A percentile compares a stretch with the other conserved stretches of the same genome.
These are phyloP conservation scores for Plicaturopsis crispa DNA, from an alignment of 768 basidiomycete genomes.

Conservation along the genomic window DNA sequence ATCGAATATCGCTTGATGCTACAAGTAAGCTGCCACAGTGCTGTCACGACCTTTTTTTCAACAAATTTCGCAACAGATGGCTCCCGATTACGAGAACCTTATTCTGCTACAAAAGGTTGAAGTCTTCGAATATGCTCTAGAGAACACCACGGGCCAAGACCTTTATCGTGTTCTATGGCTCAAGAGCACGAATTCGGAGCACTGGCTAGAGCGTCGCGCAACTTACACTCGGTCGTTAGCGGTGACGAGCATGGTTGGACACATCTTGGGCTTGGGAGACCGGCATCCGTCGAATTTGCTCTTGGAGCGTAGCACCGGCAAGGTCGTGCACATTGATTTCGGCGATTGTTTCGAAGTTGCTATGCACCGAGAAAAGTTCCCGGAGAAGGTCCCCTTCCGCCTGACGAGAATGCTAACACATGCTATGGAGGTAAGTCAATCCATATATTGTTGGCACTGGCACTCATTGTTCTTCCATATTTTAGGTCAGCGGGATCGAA, in stretches of 20 bases:
- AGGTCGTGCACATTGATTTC: conserved; percentile 95
- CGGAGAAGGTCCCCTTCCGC: conserved; percentile 97
- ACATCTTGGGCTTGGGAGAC: conserved; percentile 96
- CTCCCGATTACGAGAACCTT: conserved; percentile 94
- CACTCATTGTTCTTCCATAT: conserved; percentile 7
- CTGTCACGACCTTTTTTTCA: conserved; percentile 1
- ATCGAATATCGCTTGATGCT: conserved; percentile 99
- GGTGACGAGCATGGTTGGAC: conserved; percentile 97
- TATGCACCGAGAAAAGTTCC: conserved; percentile 98
- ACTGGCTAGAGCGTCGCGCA: conserved; percentile 94
- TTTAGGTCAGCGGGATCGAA: conserved; percentile 92
- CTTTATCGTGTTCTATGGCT: conserved; percentile 95
- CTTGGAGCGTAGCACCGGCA: conserved; percentile 84
- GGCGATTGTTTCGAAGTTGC: conserved; percentile 99
- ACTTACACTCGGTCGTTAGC: conserved; percentile 95
- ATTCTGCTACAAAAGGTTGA: conserved; percentile 96
- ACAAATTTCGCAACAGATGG: conserved; percentile 76
- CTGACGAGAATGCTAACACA: conserved; percentile 97
- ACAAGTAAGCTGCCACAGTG: conserved; percentile 46
- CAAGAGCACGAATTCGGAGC: conserved; percentile 90
- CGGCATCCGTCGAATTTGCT: conserved; percentile 95
- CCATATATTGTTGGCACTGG: background rate
- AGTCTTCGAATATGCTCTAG: conserved; percentile 96
- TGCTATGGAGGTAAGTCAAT: conserved; percentile 85
- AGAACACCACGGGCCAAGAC: conserved; percentile 98